These are phyloP conservation scores for Xylaria sp. DNA, from an alignment of 2,329 filamentous ascomycete species.

Conservation along the genomic window DNA sequence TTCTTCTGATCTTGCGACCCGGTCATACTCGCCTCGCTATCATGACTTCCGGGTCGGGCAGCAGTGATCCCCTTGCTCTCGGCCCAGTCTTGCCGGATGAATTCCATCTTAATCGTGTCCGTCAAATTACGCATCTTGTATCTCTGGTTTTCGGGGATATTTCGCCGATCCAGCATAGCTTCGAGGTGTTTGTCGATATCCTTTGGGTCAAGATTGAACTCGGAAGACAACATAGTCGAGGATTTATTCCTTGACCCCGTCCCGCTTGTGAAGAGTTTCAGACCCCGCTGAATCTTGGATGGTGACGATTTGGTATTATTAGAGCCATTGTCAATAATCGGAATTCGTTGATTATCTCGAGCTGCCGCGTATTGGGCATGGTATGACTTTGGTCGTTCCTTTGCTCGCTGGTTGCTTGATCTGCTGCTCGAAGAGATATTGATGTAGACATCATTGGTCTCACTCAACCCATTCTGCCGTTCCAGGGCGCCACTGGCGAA, in stretches of 20 bases:
- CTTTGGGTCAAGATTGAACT: slow-evolving; percentile 62
- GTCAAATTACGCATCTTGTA: slow-evolving; percentile 94
- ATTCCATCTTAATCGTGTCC: slow-evolving; percentile 92
- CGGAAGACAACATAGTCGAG: slow-evolving; percentile 56
- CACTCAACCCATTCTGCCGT: slow-evolving; percentile 37
- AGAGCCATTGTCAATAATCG: slow-evolving; percentile 36
- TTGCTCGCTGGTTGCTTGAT: slow-evolving; percentile 46
- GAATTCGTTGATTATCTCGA: slow-evolving; percentile 35
- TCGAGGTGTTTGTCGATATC: slow-evolving; percentile 68
- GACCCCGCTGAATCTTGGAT: slow-evolving; percentile 55
- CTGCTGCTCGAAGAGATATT: slow-evolving; percentile 37
- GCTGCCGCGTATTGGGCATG: slow-evolving; percentile 52
- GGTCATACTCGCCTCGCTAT: slow-evolving; percentile 55
- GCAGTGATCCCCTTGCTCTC: slow-evolving; percentile 67
- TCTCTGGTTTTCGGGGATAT: slow-evolving; percentile 92
- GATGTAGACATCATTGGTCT: slow-evolving; percentile 30
- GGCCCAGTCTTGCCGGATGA: slow-evolving; percentile 88
- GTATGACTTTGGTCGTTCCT: slow-evolving; percentile 63
- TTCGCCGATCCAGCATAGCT: slow-evolving; percentile 80
- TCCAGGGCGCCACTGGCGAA: slow-evolving; percentile 62
- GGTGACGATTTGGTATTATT: slow-evolving; percentile 44
- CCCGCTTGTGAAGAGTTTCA: slow-evolving; percentile 54
- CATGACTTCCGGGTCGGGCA: slow-evolving; percentile 57
- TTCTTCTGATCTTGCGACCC: slow-evolving; percentile 56
- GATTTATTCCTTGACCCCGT: slow-evolving; percentile 54